Conservation (phyloP, 306 rosid genomes). For the Dalbergia oliveri region DNA sequence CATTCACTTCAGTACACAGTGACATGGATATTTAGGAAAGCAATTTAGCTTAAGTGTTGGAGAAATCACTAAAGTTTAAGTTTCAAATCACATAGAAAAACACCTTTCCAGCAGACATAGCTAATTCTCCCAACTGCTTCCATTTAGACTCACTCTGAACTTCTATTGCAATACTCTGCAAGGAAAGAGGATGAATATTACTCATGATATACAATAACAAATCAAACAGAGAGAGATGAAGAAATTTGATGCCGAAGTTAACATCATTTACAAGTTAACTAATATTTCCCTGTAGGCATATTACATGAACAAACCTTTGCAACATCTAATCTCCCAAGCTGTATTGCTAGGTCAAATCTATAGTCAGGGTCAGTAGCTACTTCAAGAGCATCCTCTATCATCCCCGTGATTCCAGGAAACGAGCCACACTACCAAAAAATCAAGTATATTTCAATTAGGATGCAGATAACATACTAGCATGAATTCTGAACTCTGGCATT, state of each 20-base stretch:
- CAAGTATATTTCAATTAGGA: slow-evolving; percentile 42
- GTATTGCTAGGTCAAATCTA: slow-evolving; percentile 95
- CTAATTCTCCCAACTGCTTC: slow-evolving; percentile 99
- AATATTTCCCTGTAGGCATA: slow-evolving; percentile 33
- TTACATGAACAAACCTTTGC: slow-evolving; percentile 73
- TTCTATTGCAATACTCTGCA: slow-evolving; percentile 81
- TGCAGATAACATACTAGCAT: slow-evolving; percentile 34
- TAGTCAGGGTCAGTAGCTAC: slow-evolving; percentile 98
- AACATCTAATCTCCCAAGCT: slow-evolving; percentile 90
- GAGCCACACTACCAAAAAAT: slow-evolving; percentile 82
- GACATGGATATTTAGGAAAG: slow-evolving; percentile 36
- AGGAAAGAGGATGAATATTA: slow-evolving; percentile 25
- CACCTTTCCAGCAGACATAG: slow-evolving; percentile 97
- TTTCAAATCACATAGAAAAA: slow-evolving; percentile 36
- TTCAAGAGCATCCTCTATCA: slow-evolving; percentile 97
- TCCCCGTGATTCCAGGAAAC: slow-evolving; percentile 98
- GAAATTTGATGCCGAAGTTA: slow-evolving; percentile 19
- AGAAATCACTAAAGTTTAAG: slow-evolving; percentile 21
- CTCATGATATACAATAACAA: slow-evolving; percentile 35
- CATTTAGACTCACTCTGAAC: slow-evolving; percentile 94
- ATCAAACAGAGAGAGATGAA: slow-evolving; percentile 32
- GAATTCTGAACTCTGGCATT: slow-evolving; percentile 1
- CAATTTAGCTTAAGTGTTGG: slow-evolving; percentile 6
- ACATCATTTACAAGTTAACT: slow-evolving; percentile 28
- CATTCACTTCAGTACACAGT: slow-evolving; percentile 28